phyloP scores from a whole-genome alignment of 1,284 basidiomycete genomes.

The Fomes fomentarius region DNA sequence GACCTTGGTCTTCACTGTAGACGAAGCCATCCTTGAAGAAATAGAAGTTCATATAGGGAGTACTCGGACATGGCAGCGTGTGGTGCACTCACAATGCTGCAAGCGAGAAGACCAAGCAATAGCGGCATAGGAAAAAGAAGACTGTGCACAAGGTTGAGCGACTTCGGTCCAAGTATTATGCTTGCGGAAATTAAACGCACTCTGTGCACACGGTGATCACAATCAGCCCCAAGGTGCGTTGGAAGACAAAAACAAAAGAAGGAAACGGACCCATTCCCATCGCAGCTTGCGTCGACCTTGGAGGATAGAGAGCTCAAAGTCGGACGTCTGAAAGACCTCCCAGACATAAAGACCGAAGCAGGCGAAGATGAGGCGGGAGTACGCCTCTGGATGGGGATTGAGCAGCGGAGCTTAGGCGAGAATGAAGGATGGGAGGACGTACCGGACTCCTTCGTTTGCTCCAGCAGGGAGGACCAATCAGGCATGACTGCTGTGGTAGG shows the following conservation, averaged over 20 bases:
- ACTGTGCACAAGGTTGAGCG: constrained; percentile 39
- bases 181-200: constrained; percentile 23
- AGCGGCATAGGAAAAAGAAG: constrained; percentile 71
- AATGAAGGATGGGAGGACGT: constrained; percentile 18
- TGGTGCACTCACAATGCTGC: constrained; percentile 54
- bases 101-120: constrained; percentile 65
- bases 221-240: neutral
- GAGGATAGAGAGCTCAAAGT: constrained; percentile 69
- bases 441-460: constrained; percentile 54
- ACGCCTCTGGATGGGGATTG: constrained; percentile 44
- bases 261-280: constrained; percentile 61
- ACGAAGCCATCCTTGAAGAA: constrained; percentile 66
- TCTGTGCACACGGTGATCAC: constrained; percentile 15
- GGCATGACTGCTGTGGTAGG: constrained; percentile 44
- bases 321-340: constrained; percentile 64
- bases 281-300: constrained; percentile 56
- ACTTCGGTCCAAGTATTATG: neutral
- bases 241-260: neutral
- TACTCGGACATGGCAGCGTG: neutral
- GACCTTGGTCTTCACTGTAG: constrained; percentile 51
- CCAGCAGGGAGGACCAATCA: constrained; percentile 55
- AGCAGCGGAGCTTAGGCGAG: neutral
- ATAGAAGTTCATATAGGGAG: neutral
- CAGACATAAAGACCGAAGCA: constrained; percentile 68
- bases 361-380: constrained; percentile 58